Base-by-base conservation (phyloP, 192 early-diverging fungal species). In the Linnemannia hyalina region DNA sequence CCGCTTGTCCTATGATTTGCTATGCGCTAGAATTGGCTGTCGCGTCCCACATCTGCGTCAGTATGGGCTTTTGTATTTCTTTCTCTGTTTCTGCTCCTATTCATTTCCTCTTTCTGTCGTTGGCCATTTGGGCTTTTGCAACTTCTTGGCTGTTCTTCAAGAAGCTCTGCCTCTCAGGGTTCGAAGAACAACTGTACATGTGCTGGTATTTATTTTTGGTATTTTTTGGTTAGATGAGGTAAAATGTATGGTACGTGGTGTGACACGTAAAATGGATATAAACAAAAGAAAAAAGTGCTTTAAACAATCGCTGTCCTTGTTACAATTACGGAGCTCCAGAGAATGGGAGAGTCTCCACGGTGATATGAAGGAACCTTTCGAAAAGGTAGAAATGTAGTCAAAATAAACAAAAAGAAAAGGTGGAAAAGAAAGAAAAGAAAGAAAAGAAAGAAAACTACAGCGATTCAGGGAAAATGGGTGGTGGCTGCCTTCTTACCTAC, bases 231-330 rank as follows among this genome's bases (percentile, higher is more conserved):
- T 11, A 2, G 29, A 32, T 13, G 29, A 9, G 10, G 60, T 29
- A 10, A 32, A 32, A 13, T 40, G 60, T 29, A 63, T 13, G 10
- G 60, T 10, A 29, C 7, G 60, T 13, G 26, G 23, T 11, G 44
- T 7, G 11, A 44, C 44, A 44, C n/a, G 60, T 26, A 63, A 9
- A 63, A 9, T 32, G 55, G 15, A 57, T 7, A 57, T 7, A 57
- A 9, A 55, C 16, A 55, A 55, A 16, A 55, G 16, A 55, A 26
- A 26, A 57, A 57, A n/a, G 55, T 57, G 26, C 60, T 63, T 63
- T 29, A 63, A 63, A 63, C 60, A 63, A 63, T 63, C 60, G 60
- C 60, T 63, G 60, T 63, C 60, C 60, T 29, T 11, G n/a, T 32
- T 9, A 4, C 2, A 32, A 63, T n/a, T 8, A 7, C 1, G 26